These are phyloP conservation scores for Orbilia quercus DNA, from an alignment of 2,329 filamentous ascomycete species.

Conservation along the genomic window DNA sequence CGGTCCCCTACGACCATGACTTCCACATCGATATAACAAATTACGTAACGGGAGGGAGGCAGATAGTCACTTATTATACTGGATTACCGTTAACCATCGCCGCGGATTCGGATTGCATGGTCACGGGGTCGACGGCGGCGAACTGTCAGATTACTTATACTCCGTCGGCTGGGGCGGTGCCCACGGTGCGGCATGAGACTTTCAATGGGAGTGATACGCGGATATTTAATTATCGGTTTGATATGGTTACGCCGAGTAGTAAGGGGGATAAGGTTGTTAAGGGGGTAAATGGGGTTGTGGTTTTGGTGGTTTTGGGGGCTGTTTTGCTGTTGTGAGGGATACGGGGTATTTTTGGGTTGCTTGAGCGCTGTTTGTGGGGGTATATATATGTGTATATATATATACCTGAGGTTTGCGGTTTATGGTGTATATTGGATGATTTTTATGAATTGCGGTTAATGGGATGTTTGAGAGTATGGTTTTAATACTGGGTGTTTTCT, in stretches of 20 bases:
- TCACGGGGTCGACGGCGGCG: constrained; percentile 11
- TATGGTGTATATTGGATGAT: too few species aligned
- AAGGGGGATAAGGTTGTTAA: background rate
- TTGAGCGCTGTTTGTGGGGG: too few species aligned
- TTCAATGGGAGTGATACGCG: background rate
- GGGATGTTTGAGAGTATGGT: too few species aligned
- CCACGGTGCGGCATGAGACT: background rate
- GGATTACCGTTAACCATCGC: constrained; percentile 4
- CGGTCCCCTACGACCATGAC: constrained; percentile 1
- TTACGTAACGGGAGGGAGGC: constrained; percentile 13
- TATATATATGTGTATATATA: too few species aligned
- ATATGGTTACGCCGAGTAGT: background rate
- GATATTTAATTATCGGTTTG: constrained; percentile 1
- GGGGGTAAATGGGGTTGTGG: constrained; percentile 13
- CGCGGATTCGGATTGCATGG: constrained; percentile 29
- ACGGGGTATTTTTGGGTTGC: too few species aligned
- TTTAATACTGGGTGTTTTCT: too few species aligned
- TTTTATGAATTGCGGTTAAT: too few species aligned
- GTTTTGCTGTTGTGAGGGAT: constrained; percentile 26
- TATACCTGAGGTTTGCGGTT: too few species aligned
- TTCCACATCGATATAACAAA: constrained; percentile 41
- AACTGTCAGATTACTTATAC: constrained; percentile 27
- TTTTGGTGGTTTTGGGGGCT: constrained; percentile 1
- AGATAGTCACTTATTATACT: constrained; percentile 40
- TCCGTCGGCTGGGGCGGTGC: constrained; percentile 1